Percentiles rank a stretch among this genome's conserved stretches.
Evolutionary conservation across 2,329 filamentous ascomycete genomes (phyloP).

Genomic region (Pseudocercospora vitis): DNA sequence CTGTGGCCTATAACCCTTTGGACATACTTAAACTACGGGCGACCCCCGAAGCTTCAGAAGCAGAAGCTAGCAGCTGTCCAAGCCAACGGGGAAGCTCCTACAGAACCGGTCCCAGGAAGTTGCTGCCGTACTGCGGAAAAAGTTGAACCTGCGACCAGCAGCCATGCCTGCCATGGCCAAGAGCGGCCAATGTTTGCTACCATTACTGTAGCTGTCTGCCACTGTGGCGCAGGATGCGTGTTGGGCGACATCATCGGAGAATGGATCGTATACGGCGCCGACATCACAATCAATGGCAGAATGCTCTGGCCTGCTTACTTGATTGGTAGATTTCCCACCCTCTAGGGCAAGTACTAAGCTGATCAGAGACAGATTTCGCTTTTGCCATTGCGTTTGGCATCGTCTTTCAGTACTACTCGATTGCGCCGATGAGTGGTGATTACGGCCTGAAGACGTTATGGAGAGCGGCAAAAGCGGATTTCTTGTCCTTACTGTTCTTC

Average conservation of each 20-base stretch:
- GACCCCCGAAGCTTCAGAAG: constrained; percentile 22
- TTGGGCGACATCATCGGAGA: constrained; percentile 39
- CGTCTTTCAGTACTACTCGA: constrained; percentile 38
- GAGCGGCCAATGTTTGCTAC: constrained; percentile 31
- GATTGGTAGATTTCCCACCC: constrained; percentile 10
- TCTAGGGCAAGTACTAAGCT: background rate
- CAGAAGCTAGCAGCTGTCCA: no score
- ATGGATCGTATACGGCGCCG: constrained; percentile 37
- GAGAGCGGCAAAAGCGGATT: constrained; percentile 35
- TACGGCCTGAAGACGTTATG: constrained; percentile 30
- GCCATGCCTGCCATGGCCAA: constrained; percentile 3
- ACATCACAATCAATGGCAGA: constrained; percentile 25
- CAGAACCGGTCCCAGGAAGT: no score
- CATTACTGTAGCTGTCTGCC: constrained; percentile 34
- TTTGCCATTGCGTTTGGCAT: constrained; percentile 36
- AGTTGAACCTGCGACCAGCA: background rate
- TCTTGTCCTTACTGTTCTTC: constrained; percentile 34
- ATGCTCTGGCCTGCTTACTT: constrained; percentile 26
- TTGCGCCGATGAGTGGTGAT: constrained; percentile 37
- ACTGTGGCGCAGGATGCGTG: constrained; percentile 39
- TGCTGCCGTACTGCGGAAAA: background rate
- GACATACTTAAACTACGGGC: constrained; percentile 28
- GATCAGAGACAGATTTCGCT: constrained; percentile 26
- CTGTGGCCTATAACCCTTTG: constrained; percentile 29
- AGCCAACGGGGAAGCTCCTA: background rate